Percentiles rank a stretch among this genome's conserved stretches.
Conservation (phyloP, 345 rosid genomes). For the Eucalyptus regnans region DNA sequence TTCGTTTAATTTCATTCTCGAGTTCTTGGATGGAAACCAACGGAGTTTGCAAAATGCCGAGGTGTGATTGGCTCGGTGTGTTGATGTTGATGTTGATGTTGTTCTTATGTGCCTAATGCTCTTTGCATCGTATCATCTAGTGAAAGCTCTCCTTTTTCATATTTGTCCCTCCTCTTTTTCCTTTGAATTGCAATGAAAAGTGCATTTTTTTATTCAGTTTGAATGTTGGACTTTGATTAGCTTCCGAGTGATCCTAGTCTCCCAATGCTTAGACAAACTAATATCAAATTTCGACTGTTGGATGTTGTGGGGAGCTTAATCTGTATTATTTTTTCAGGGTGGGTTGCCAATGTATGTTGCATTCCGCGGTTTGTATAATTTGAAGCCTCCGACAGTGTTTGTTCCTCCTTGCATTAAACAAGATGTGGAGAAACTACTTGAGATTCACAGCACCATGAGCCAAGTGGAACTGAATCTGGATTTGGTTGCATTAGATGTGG, state of each 20-base stretch:
- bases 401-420: constrained; percentile 78
- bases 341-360: constrained; percentile 93
- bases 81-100: not conserved
- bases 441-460: constrained; percentile 71
- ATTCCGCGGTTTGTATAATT: constrained; percentile 75
- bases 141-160: not conserved
- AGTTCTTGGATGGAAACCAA: not conserved
- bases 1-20: not conserved
- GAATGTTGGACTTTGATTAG: not conserved
- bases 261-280: not conserved
- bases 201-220: not conserved
- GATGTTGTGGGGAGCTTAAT: not conserved
- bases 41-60: not conserved
- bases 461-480: constrained; percentile 77
- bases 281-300: not conserved
- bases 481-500: constrained; percentile 66
- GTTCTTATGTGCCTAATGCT: not conserved
- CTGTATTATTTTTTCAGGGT: constrained; percentile 26
- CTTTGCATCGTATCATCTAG: not conserved
- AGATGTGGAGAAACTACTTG: constrained; percentile 79
- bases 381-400: constrained; percentile 81
- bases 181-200: not conserved
- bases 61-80: not conserved
- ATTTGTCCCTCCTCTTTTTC: not conserved
- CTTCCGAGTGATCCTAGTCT: not conserved